These are phyloP conservation scores for Septoria linicola DNA, from an alignment of 2,329 filamentous ascomycete species.

Conservation along the genomic window DNA sequence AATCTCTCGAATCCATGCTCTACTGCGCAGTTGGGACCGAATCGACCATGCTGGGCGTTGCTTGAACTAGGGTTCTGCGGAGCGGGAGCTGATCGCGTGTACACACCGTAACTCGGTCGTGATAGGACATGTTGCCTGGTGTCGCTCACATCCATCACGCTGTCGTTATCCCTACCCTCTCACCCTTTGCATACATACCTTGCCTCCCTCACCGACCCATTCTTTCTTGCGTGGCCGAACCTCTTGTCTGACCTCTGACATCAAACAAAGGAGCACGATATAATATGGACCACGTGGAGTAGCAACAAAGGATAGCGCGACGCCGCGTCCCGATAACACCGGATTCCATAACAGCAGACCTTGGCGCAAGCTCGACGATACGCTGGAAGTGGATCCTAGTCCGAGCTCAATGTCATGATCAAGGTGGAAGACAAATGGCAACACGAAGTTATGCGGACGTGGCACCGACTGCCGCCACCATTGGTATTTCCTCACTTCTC, in stretches of 20 bases:
- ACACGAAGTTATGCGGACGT: constrained; percentile 39
- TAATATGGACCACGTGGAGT: constrained; percentile 17
- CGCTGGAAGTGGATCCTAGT: no score
- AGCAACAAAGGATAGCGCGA: constrained; percentile 11
- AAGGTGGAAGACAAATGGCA: constrained; percentile 30
- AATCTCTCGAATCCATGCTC: constrained; percentile 16
- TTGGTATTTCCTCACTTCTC: constrained; percentile 42
- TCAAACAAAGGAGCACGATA: constrained; percentile 3
- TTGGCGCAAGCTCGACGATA: constrained; percentile 7
- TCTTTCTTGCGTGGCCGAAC: constrained; percentile 1
- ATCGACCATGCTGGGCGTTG: constrained; percentile 17
- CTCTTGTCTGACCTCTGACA: background rate
- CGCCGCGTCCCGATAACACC: background rate
- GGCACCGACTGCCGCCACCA: constrained; percentile 38
- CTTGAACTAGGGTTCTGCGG: constrained; percentile 18
- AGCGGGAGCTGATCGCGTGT: constrained; percentile 21
- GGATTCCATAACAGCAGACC: background rate
- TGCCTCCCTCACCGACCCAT: background rate
- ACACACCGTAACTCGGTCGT: constrained; percentile 25
- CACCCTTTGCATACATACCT: constrained; percentile 2
- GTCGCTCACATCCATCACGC: constrained; percentile 6
- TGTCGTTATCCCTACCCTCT: background rate
- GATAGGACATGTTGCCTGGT: constrained; percentile 14
- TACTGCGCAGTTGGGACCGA: constrained; percentile 13
- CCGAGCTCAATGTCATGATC: background rate